Base-by-base conservation (phyloP, 345 rosid genomes). In the Syzygium grande region DNA sequence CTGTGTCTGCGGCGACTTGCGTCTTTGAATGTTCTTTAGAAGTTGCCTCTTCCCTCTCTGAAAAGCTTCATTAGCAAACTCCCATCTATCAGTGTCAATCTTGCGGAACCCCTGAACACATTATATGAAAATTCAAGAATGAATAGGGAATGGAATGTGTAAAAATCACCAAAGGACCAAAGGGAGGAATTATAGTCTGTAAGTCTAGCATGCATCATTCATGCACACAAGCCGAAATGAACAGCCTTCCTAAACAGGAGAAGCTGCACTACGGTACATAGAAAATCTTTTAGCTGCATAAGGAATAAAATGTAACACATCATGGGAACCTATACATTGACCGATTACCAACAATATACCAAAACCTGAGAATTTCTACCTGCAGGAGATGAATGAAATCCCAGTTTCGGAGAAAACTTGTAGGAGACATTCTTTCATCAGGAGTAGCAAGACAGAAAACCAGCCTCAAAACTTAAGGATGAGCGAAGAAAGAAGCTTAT, bases 21-120 rank as follows among this genome's bases (percentile, higher is more conserved):
- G 97, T 90, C 99, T 93, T 87, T 93, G 96, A 84, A 98, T 98
- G 91, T 92, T 93, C 93, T 94, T 98, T 22, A 98, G 91, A 86
- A 96, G 97, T 93, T 95, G 95, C 92, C 86, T 96, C 91, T 93
- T 94, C 83, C 96, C 99, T 88, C 93, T 93, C 88, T 88, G 95
- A 90, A 98, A 98, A 87, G 91, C 95, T 88, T 96, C 97, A 87
- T 98, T 96, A 2, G 98, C 96, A 86, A 98, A 98, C 89, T 98
- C 99, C 99, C 99, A 98, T 88, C 88, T 97, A 85, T 96, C 98
- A 73, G 98, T 92, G 91, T 94, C 98, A 56, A 94, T 92, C 95
- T 96, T 96, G 88, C 93, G 96, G 87, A 97, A 97, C 34, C 97
- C 98, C 98, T 96, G 93, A 58, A 89, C 88, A 90, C 92, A 92